Conservation (phyloP, 257 asterid species). For the Capsicum pubescens region DNA sequence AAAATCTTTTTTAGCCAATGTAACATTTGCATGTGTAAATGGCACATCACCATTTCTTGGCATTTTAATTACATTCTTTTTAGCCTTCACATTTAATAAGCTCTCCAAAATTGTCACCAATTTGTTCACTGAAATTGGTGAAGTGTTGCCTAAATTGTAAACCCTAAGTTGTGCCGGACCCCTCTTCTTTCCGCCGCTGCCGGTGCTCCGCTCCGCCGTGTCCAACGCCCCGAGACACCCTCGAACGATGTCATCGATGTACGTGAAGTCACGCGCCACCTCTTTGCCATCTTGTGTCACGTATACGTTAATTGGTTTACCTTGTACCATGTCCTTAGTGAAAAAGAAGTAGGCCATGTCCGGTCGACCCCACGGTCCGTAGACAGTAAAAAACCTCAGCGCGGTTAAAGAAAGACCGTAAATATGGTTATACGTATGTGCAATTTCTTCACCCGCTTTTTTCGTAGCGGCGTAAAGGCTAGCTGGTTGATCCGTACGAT, state of each 20-base stretch:
- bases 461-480: conserved; percentile 95
- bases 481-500: conserved; percentile 82
- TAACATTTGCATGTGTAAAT: conserved; percentile 92
- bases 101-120: conserved; percentile 79
- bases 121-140: conserved; percentile 90
- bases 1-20: conserved; percentile 78
- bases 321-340: conserved; percentile 33
- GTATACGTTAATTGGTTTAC: conserved; percentile 30
- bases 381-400: conserved; percentile 34
- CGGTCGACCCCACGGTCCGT: conserved; percentile 40
- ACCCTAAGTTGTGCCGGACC: conserved; percentile 45
- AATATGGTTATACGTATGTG: conserved; percentile 36
- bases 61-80: conserved; percentile 76
- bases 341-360: conserved; percentile 39
- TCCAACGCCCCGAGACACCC: conserved; percentile 58
- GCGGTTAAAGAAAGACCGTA: conserved; percentile 37
- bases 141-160: conserved; percentile 71
- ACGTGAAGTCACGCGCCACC: conserved; percentile 47
- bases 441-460: conserved; percentile 38
- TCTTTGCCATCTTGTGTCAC: conserved; percentile 24
- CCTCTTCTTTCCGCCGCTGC: conserved; percentile 45
- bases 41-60: conserved; percentile 99
- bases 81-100: conserved; percentile 65
- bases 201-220: conserved; percentile 48
- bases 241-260: conserved; percentile 46